These are phyloP conservation scores for Phycomyces nitens DNA, from an alignment of 192 early-diverging fungal species.

Conservation along the genomic window DNA sequence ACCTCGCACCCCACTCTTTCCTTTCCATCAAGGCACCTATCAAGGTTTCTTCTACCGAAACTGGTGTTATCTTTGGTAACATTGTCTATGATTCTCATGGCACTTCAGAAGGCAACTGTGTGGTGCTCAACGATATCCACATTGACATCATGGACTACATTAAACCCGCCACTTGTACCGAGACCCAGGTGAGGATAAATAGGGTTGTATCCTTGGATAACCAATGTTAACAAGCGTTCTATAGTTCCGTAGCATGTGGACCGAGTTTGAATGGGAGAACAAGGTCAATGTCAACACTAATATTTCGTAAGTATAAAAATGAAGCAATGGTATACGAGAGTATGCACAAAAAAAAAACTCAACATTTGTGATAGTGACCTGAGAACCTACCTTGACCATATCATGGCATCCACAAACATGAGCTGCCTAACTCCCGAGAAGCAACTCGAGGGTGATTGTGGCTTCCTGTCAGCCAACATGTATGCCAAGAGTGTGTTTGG, in stretches of 20 bases:
- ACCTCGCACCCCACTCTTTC: constrained; percentile 87
- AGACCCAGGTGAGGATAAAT: constrained; percentile 63
- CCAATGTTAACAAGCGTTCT: too few species aligned
- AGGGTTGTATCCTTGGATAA: constrained; percentile 8
- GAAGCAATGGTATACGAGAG: too few species aligned
- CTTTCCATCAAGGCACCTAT: constrained; percentile 94
- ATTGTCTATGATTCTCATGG: constrained; percentile 97
- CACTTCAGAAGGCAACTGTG: constrained; percentile 85
- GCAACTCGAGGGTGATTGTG: constrained; percentile 90
- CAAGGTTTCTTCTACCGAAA: constrained; percentile 98
- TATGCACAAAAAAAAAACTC: neutral
- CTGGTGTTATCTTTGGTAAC: constrained; percentile 97
- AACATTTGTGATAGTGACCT: constrained; percentile 59
- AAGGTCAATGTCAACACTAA: constrained; percentile 97
- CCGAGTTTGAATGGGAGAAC: constrained; percentile 99
- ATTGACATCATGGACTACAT: constrained; percentile 99
- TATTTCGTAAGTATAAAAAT: constrained; percentile 59
- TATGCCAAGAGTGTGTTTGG: constrained; percentile 96
- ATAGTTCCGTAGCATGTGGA: constrained; percentile 97
- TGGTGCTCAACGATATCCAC: constrained; percentile 96
- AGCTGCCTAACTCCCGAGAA: constrained; percentile 94
- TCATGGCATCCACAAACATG: constrained; percentile 97
- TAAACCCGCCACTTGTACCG: constrained; percentile 84
- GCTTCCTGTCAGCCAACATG: constrained; percentile 96
- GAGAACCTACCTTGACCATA: constrained; percentile 83